Conservation (phyloP, 202 grass and related monocot species). For the Eragrostis tef region DNA sequence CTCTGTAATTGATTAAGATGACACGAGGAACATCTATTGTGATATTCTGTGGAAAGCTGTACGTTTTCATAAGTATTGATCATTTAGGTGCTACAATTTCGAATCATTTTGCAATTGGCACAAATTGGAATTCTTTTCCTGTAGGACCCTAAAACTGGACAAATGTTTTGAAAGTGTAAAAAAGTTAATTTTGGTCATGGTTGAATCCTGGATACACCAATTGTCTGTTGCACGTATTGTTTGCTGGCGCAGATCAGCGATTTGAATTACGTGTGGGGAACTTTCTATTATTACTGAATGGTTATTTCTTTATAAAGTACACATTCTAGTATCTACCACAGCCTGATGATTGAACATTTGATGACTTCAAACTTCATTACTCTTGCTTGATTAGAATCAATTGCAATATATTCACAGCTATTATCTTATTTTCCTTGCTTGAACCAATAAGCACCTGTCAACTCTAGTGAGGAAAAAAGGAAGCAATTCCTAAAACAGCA, state of each 20-base stretch:
- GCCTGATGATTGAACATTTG: neutral
- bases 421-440: neutral
- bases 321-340: slow-evolving; percentile 2
- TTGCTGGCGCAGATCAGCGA: neutral
- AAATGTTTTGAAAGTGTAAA: neutral
- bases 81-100: neutral
- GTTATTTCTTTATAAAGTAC: neutral
- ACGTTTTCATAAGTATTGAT: slow-evolving; percentile 5
- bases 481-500: neutral
- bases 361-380: neutral
- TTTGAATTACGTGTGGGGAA: slow-evolving; percentile 14
- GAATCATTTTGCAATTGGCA: slow-evolving; percentile 4
- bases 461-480: neutral
- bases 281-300: neutral
- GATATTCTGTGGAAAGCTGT: neutral
- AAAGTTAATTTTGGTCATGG: neutral
- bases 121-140: neutral
- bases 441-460: neutral
- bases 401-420: neutral
- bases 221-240: slow-evolving; percentile 1
- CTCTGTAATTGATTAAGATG: neutral
- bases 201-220: slow-evolving; percentile 15
- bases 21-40: neutral
- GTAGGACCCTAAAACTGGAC: neutral
- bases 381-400: neutral